phyloP scores from a whole-genome alignment of 2,329 filamentous ascomycete species.

The Paecilomyces niveus region DNA sequence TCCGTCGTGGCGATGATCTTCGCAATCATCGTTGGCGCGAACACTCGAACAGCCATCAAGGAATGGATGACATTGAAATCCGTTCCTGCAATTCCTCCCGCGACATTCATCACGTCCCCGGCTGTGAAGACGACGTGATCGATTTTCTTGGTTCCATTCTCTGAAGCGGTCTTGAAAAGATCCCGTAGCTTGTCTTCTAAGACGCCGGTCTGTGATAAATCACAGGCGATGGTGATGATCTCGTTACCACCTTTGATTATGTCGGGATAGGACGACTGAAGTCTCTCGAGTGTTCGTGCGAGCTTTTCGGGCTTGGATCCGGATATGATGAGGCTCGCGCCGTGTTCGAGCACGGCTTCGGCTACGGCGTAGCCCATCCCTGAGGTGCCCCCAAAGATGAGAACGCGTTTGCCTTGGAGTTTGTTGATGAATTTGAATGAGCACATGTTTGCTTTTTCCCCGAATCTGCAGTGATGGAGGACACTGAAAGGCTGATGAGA shows the following conservation, averaged over 20 bases:
- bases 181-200: constrained; percentile 3
- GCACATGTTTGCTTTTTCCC: neutral
- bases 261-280: neutral
- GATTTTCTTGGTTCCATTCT: constrained; percentile 1
- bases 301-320: neutral
- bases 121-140: neutral
- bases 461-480: neutral
- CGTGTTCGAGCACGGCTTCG: neutral
- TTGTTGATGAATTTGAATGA: neutral
- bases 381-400: neutral
- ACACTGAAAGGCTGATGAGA: neutral
- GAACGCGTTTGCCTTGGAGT: neutral
- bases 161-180: constrained; percentile 1
- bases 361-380: neutral
- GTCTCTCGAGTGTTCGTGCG: neutral
- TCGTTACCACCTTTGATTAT: neutral
- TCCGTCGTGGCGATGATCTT: neutral
- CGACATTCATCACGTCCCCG: neutral
- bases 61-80: neutral
- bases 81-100: neutral
- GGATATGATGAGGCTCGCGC: neutral
- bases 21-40: neutral
- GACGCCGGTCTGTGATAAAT: neutral
- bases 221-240: neutral
- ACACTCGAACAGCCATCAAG: neutral